Conservation (phyloP, 345 rosid species). For the Rhizophora mangle region DNA sequence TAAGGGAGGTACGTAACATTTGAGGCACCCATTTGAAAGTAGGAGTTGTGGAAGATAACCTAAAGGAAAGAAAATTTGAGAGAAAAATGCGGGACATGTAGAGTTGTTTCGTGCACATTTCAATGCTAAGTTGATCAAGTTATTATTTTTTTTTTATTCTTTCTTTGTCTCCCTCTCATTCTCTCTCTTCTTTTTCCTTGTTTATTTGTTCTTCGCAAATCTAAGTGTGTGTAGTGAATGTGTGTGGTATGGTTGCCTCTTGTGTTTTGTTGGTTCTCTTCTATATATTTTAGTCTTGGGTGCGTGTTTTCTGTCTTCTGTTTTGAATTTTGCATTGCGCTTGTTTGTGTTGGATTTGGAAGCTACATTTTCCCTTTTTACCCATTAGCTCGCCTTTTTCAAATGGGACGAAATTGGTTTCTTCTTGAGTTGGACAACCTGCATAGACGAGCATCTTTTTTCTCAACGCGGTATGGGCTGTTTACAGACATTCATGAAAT, state of each 20-base stretch:
- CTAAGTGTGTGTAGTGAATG: conserved; percentile 4
- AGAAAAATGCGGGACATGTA: conserved; percentile 18
- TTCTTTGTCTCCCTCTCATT: neutral
- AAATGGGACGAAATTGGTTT: conserved; percentile 21
- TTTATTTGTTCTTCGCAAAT: conserved; percentile 6
- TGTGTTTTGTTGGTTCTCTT: neutral
- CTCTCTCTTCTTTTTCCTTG: neutral
- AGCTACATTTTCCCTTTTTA: conserved; percentile 30
- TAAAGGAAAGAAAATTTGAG: neutral
- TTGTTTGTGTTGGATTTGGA: conserved; percentile 20
- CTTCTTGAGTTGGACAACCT: conserved; percentile 22
- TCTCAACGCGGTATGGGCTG: conserved; percentile 22
- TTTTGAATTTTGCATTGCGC: conserved; percentile 18
- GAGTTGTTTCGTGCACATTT: conserved; percentile 18
- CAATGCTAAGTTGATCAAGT: conserved; percentile 13
- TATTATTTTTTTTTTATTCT: conserved; percentile 13
- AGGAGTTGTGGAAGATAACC: conserved; percentile 1
- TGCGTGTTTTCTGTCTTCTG: conserved; percentile 3
- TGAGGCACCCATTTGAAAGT: conserved; percentile 30
- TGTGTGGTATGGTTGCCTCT: conserved; percentile 6
- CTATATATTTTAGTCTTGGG: neutral
- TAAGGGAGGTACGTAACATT: conserved; percentile 16
- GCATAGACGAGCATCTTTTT: conserved; percentile 12
- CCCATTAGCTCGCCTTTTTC: conserved; percentile 35
- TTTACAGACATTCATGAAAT: conserved; percentile 26